Base-by-base conservation (phyloP, 2,329 filamentous ascomycete species). In the Coniochaeta ligniaria region DNA sequence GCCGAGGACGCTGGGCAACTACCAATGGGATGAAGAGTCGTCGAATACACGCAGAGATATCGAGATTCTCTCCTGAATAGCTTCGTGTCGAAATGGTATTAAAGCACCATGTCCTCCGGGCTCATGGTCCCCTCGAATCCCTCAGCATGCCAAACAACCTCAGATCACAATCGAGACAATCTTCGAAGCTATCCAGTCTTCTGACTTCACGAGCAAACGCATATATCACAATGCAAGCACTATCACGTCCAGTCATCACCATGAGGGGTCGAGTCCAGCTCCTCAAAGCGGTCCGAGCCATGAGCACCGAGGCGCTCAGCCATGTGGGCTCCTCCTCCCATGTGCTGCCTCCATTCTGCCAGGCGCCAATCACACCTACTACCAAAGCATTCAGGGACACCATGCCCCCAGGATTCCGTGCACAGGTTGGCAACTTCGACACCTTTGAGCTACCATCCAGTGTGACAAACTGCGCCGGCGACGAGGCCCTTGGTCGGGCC, bases 401-500 rank as follows among this genome's bases (percentile, higher is more conserved):
- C 31, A 71, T 73, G 67, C 72, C 71, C 9, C 71, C 71, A 1
- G 65, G 67, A 16, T 66, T 67, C 65, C 64, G 63, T 50, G 72
- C 71, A 11, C 58, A 62, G 33, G 68, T 70, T 35, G 70, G 68
- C 35, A 43, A 69, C 2, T 70, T 80, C 7, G 68, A 76, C 60
- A 79, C 77, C 1, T 80, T 80, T 59, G 63, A 66, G n/a, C 66
- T 81, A 1, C 78, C 78, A 3, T 64, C 70, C 0, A 66, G 62
- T 7, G 69, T 80, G 11, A 73, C 70, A 0, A 72, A 73, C 0
- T 72, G 68, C 9, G 59, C 63, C 2, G 67, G 65, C 7, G 73
- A 80, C 62, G 62, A 63, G 41, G 68, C 69, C 5, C 68, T 80
- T 60, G 78, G 75, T 5, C 69, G 71, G 43, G 72, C 72, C 45